These are phyloP conservation scores for Sphagnum fallax DNA, from an alignment of 228 moss, liverwort and hornwort genomes.

Conservation along the genomic window DNA sequence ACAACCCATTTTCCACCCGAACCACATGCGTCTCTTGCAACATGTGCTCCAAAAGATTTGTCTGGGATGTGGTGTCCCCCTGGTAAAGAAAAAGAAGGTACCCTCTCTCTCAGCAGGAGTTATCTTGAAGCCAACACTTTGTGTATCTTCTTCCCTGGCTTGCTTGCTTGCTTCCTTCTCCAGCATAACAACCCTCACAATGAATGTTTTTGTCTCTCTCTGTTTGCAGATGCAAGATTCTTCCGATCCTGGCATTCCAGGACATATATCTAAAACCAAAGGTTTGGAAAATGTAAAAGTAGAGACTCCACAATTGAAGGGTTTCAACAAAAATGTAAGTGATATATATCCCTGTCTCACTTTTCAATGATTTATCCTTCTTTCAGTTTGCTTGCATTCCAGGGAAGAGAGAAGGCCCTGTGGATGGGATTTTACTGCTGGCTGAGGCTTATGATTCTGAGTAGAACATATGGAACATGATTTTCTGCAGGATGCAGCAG, in stretches of 20 bases:
- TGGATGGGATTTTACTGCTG: neutral
- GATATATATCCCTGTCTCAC: neutral
- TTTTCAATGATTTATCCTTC: neutral
- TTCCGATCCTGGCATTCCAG: neutral
- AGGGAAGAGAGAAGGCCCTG: neutral
- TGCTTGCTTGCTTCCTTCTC: neutral
- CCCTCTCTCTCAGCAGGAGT: neutral
- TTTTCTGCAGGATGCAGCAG: constrained; percentile 18
- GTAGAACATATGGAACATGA: neutral
- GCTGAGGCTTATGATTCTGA: neutral
- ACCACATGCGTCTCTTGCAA: constrained; percentile 37
- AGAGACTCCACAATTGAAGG: too few species aligned
- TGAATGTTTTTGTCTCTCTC: neutral
- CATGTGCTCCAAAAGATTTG: constrained; percentile 36
- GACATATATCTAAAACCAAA: neutral
- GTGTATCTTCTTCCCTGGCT: too few species aligned
- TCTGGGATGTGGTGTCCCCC: constrained; percentile 32
- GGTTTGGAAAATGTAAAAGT: neutral
- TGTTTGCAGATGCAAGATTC: neutral
- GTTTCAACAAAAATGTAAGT: too few species aligned
- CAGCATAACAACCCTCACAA: neutral
- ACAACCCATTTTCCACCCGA: constrained; percentile 47
- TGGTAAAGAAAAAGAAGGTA: constrained; percentile 27
- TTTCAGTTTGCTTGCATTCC: neutral
- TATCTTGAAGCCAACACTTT: too few species aligned